These are phyloP conservation scores for Ganoderma lingzhi DNA, from an alignment of 1,284 basidiomycete genomes.

Conservation along the genomic window DNA sequence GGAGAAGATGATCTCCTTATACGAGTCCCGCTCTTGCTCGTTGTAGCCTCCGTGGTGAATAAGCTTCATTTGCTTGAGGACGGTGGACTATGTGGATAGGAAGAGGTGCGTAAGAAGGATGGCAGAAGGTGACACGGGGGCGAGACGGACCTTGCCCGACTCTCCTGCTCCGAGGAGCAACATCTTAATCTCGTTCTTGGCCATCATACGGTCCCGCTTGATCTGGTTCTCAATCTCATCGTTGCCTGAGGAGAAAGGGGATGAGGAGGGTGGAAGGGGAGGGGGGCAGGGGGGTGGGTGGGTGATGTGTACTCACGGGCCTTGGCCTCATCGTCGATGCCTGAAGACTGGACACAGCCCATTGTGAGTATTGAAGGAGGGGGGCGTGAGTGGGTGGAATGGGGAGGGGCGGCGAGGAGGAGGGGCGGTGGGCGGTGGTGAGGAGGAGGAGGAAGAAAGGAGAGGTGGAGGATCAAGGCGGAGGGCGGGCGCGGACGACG, in stretches of 20 bases:
- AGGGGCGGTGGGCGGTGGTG: conserved; percentile 22
- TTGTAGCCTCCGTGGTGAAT: conserved; percentile 95
- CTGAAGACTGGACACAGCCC: conserved; percentile 80
- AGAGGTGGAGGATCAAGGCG: conserved; percentile 5
- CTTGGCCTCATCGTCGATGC: conserved; percentile 81
- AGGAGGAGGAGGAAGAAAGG: conserved; percentile 24
- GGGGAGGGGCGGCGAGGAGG: conserved; percentile 29
- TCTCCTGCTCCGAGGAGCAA: conserved; percentile 91
- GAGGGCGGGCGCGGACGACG: conserved; percentile 8
- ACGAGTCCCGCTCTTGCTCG: conserved; percentile 90
- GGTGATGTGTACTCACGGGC: conserved; percentile 67
- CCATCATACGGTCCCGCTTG: conserved; percentile 90
- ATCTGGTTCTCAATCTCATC: conserved; percentile 97
- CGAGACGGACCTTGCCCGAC: conserved; percentile 80
- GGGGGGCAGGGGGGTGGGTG: conserved; percentile 4
- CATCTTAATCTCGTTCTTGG: conserved; percentile 97
- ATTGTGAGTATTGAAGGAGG: conserved; percentile 47
- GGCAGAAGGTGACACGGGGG: conserved; percentile 4
- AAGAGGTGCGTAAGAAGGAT: conserved; percentile 1
- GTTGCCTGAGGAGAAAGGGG: conserved; percentile 63
- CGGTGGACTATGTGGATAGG: conserved; percentile 72
- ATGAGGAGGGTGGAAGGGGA: conserved; percentile 16
- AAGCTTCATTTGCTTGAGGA: conserved; percentile 97
- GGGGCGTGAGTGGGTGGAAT: conserved; percentile 33
- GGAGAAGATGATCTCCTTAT: conserved; percentile 97